Conservation (phyloP, 257 asterid genomes). For the Ajuga chamaepitys region DNA sequence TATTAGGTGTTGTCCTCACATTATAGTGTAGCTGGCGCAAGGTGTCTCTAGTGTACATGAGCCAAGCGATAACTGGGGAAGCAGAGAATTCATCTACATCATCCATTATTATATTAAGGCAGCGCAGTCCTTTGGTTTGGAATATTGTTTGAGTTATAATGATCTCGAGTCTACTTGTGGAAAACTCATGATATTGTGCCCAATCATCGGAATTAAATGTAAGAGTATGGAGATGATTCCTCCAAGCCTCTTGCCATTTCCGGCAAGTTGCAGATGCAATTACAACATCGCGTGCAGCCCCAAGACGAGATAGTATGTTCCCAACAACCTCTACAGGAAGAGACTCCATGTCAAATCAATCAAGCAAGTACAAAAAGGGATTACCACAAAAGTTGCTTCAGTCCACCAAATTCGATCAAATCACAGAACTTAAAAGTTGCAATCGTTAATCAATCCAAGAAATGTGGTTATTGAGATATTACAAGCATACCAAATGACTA, state of each 20-base stretch:
- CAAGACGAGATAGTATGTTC: conserved; percentile 67
- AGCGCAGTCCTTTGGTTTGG: conserved; percentile 62
- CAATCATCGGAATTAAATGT: conserved; percentile 70
- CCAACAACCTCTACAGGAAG: conserved; percentile 95
- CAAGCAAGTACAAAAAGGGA: conserved; percentile 9
- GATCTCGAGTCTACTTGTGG: conserved; percentile 60
- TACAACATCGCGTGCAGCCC: conserved; percentile 79
- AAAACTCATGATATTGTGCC: conserved; percentile 66
- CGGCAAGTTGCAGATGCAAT: conserved; percentile 84
- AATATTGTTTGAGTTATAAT: conserved; percentile 73
- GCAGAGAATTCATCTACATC: conserved; percentile 84
- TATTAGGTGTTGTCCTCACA: conserved; percentile 69
- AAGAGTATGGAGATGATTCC: conserved; percentile 70
- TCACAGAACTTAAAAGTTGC: conserved; percentile 9
- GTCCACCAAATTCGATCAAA: conserved; percentile 19
- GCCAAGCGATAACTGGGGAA: conserved; percentile 85
- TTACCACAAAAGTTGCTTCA: conserved; percentile 10
- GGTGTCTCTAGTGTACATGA: conserved; percentile 76
- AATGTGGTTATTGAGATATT: conserved; percentile 7
- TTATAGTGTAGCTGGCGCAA: conserved; percentile 69
- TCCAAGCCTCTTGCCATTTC: conserved; percentile 82
- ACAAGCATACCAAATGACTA: conserved; percentile 17
- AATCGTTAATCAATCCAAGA: conserved; percentile 15
- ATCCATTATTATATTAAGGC: conserved; percentile 69
- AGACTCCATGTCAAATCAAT: conserved; percentile 46